Evolutionary conservation across 164 flowering plant genomes (phyloP), one percentile per base, ranked within the genome.

Genomic region (Paratinospora sagittata): DNA sequence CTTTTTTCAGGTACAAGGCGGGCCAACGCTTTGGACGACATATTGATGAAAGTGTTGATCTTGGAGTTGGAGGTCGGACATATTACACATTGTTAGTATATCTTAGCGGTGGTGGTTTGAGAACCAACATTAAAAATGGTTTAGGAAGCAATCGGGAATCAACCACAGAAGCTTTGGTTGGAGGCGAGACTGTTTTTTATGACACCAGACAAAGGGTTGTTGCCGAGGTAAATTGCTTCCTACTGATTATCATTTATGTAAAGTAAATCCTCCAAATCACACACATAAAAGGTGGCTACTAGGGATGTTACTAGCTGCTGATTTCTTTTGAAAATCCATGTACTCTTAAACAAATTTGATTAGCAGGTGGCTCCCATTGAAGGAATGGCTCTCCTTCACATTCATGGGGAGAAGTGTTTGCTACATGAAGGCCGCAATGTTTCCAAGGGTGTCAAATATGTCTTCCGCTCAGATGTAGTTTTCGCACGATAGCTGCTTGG

Each of bases 171-270:
- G 76, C 85, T 60, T 80, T 92, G 61, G 86, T 85, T 73, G 97
- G 98, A 68, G 98, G 97, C 52, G 98, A 95, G 79, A 95, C 97
- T 57, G 97, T 95, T 63, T 95, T 95, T 77, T 92, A 95, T 80
- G 89, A 87, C 76, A 78, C 87, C 61, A 85, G 92, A 78, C 86
- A 86, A 74, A 65, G 82, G 41, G 52, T 92, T 71, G 96, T 92
- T 36, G 97, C 98, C 45, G 97, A 91, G 97, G 97, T 92, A 71
- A 70, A n/a, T 70, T 71, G 13, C 27, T 33, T 36, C 24, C 6
- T 62, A 24, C 1, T 21, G 26, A 7, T 27, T 71, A 34, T 60
- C 37, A 27, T 27, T 63, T 30, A 63, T 63, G 57, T 49, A 49
- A 49, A n/a, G n/a, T n/a, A n/a, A 49, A 49, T 19, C 57, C 14